Evolutionary conservation across 2,329 filamentous ascomycete species (phyloP), one percentile per base, ranked within the genome.

Genomic region (Fusarium subglutinans): DNA sequence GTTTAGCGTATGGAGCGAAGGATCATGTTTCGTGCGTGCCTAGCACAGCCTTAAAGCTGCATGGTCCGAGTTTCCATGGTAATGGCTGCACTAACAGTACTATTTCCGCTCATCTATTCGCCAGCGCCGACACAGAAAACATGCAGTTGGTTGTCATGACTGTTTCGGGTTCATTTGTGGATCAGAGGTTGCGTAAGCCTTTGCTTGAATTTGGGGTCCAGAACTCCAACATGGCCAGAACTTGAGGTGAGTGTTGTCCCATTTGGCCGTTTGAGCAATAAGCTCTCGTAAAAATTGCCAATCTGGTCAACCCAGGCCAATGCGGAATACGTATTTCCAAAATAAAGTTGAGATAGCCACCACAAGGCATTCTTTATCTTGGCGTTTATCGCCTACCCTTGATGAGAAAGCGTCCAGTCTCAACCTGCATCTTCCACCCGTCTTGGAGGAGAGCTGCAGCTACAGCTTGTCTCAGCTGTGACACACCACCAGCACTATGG

Each of bases 351-450:
- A 55, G 35, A 43, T 41, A 30, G 24, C 35, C 33, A 38, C 64
- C 41, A 12, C 24, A n/a, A 37, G 20, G 24, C 35, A 43, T 47
- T 62, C 44, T 61, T 61, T 61, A 20, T 57, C 68, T 35, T 41
- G 13, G 44, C 67, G 40, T 79, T 51, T 77, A 83, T 62, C 79
- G 80, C 54, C 85, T 81, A 0, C 95, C 95, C 17, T 85, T 90
- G 22, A 98, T 89, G 56, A 91, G 83, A 78, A 96, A 88, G 43
- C 89, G 88, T 1, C 95, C 95, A 35, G 90, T 91, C 48, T 90
- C 88, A 50, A 93, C 87, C 80, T 94, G 90, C 40, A 96, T 86
- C 79, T 90, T 94, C 96, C 96, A 98, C 2, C 95, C 95, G 69
- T 96, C 93, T 50, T 89, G 87, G 44, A 91, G 87, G 47, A 98